These are phyloP conservation scores for Pleurotus salmoneostramineus DNA, from an alignment of 768 basidiomycete genomes.

Conservation along the genomic window DNA sequence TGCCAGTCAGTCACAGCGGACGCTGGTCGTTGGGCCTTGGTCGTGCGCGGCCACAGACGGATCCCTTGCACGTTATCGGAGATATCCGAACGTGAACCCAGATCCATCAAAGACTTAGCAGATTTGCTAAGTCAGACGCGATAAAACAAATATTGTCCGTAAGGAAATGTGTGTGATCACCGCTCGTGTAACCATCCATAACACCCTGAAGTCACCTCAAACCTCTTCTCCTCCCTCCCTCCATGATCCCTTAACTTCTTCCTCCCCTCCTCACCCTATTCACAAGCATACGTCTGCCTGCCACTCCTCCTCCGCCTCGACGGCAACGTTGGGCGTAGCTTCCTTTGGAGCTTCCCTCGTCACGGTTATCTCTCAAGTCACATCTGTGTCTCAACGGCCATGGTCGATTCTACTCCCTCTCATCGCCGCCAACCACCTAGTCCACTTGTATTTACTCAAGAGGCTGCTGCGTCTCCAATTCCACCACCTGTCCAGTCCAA, in stretches of 20 bases:
- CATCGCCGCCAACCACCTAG: slow-evolving; percentile 66
- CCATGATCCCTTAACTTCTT: slow-evolving; percentile 22
- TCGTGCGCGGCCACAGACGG: too few species aligned
- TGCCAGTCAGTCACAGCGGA: slow-evolving; percentile 1
- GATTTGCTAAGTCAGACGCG: neutral
- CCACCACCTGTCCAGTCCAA: slow-evolving; percentile 37
- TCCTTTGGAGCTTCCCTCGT: slow-evolving; percentile 4
- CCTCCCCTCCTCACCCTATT: slow-evolving; percentile 16
- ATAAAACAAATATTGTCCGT: neutral
- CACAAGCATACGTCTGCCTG: slow-evolving; percentile 16
- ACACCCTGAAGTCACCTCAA: slow-evolving; percentile 4
- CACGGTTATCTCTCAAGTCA: slow-evolving; percentile 10
- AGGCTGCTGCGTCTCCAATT: slow-evolving; percentile 52
- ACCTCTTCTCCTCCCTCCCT: slow-evolving; percentile 10
- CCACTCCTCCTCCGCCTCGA: slow-evolving; percentile 8
- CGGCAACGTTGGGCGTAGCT: slow-evolving; percentile 14
- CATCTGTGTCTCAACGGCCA: slow-evolving; percentile 21
- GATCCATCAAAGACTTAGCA: neutral
- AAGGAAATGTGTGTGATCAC: slow-evolving; percentile 3
- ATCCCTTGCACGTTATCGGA: neutral
- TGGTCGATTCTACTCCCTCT: slow-evolving; percentile 46
- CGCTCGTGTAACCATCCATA: slow-evolving; percentile 7
- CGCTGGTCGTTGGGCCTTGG: neutral
- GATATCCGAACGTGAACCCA: neutral
- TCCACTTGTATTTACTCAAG: slow-evolving; percentile 76